These are phyloP conservation scores for Chlorophyllum brunneum DNA, from an alignment of 768 basidiomycete genomes.

Conservation along the genomic window DNA sequence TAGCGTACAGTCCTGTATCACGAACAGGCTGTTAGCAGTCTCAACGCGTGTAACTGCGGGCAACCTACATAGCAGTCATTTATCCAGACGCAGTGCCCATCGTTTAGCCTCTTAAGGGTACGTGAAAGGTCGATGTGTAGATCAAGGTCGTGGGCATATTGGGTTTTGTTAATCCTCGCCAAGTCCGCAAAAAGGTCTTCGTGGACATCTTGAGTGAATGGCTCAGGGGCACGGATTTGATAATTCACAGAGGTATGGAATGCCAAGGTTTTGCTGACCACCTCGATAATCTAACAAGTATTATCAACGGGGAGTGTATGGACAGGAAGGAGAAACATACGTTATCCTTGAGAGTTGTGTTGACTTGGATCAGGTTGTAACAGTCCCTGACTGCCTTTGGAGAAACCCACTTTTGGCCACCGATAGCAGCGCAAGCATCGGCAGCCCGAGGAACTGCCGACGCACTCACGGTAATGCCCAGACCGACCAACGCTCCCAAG, in stretches of 20 bases:
- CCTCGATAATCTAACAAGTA: conserved; percentile 46
- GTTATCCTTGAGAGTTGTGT: conserved; percentile 46
- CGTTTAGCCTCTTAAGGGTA: conserved; percentile 51
- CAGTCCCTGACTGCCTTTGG: conserved; percentile 51
- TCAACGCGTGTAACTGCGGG: neutral
- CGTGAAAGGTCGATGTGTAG: conserved; percentile 55
- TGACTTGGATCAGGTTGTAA: conserved; percentile 45
- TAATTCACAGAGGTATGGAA: conserved; percentile 66
- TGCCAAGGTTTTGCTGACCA: conserved; percentile 53
- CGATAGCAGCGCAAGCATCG: conserved; percentile 53
- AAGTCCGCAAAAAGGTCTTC: conserved; percentile 52
- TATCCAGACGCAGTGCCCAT: conserved; percentile 55
- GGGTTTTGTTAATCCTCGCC: conserved; percentile 39
- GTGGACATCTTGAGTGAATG: conserved; percentile 51
- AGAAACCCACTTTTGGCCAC: conserved; percentile 53
- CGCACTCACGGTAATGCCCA: neutral
- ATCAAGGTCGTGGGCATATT: conserved; percentile 49
- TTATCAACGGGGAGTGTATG: neutral
- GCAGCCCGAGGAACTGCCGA: conserved; percentile 6
- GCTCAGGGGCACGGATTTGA: conserved; percentile 48
- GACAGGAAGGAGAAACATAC: conserved; percentile 27
- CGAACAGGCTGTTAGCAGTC: neutral
- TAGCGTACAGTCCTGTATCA: conserved; percentile 35
- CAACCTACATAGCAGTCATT: conserved; percentile 44
- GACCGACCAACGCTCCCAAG: neutral